These are phyloP conservation scores for Stephania japonica DNA, from an alignment of 164 flowering plant species.

Conservation along the genomic window DNA sequence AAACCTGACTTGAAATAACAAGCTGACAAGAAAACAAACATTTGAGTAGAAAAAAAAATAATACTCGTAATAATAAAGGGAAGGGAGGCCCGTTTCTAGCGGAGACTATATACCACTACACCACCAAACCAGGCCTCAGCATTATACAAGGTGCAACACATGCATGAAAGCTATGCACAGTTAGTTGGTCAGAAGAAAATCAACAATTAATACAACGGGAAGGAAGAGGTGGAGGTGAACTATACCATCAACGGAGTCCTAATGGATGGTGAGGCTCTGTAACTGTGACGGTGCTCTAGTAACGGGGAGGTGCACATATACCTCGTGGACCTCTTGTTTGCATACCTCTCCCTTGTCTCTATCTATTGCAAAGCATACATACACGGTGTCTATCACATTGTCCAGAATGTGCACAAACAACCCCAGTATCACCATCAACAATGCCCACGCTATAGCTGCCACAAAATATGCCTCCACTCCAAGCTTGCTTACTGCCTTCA, in stretches of 20 bases:
- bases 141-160: neutral
- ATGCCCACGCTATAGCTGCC: constrained; percentile 44
- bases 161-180: constrained; percentile 1
- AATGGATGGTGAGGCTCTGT: constrained; percentile 26
- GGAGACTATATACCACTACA: neutral
- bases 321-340: constrained; percentile 69
- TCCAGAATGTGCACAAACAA: constrained; percentile 79
- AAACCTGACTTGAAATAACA: too few relatives aligned
- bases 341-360: constrained; percentile 78
- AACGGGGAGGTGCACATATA: constrained; percentile 71
- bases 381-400: constrained; percentile 77
- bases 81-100: neutral
- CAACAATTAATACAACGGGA: neutral
- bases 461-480: constrained; percentile 59
- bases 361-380: constrained; percentile 86
- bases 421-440: constrained; percentile 44
- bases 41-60: neutral
- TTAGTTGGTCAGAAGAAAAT: neutral
- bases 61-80: neutral
- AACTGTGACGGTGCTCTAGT: constrained; percentile 46
- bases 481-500: constrained; percentile 34
- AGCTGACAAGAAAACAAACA: neutral
- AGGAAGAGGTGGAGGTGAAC: neutral
- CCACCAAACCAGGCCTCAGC: neutral
- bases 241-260: constrained; percentile 37